These are phyloP conservation scores for Xylariaceae sp. DNA, from an alignment of 2,329 filamentous ascomycete genomes.

Conservation along the genomic window DNA sequence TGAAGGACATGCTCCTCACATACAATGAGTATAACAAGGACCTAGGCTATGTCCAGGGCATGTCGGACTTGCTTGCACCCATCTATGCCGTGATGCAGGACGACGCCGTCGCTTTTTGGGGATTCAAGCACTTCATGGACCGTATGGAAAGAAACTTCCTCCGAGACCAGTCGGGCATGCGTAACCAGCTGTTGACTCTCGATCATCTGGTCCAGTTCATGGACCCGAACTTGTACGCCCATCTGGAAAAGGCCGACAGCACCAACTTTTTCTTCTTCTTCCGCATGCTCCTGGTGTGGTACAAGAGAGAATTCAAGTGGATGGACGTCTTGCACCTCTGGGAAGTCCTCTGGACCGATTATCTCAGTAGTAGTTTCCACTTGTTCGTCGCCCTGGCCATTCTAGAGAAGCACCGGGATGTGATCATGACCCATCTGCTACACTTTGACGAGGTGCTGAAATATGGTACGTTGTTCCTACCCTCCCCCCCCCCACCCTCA, in stretches of 20 bases:
- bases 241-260: constrained; percentile 83
- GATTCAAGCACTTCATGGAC: constrained; percentile 92
- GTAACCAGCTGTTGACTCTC: constrained; percentile 79
- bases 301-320: constrained; percentile 95
- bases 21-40: constrained; percentile 98
- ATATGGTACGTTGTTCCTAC: constrained; percentile 64
- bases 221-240: constrained; percentile 88
- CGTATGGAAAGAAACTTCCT: constrained; percentile 97
- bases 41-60: constrained; percentile 95
- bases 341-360: constrained; percentile 95
- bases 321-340: constrained; percentile 78
- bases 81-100: constrained; percentile 98
- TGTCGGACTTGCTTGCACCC: constrained; percentile 93
- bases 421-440: constrained; percentile 90
- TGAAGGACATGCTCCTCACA: constrained; percentile 98
- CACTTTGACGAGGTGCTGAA: constrained; percentile 97
- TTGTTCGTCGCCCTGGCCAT: constrained; percentile 92
- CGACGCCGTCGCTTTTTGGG: constrained; percentile 95
- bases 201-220: constrained; percentile 95
- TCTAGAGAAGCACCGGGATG: constrained; percentile 88
- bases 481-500: constrained; percentile 5
- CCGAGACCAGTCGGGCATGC: constrained; percentile 93
- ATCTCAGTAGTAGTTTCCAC: constrained; percentile 82
- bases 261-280: constrained; percentile 99
- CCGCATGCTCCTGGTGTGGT: constrained; percentile 98